A percentile compares a stretch with the other conserved stretches of the same genome.
Conservation (phyloP, 2,329 filamentous ascomycete species). For the Canariomyces notabilis region DNA sequence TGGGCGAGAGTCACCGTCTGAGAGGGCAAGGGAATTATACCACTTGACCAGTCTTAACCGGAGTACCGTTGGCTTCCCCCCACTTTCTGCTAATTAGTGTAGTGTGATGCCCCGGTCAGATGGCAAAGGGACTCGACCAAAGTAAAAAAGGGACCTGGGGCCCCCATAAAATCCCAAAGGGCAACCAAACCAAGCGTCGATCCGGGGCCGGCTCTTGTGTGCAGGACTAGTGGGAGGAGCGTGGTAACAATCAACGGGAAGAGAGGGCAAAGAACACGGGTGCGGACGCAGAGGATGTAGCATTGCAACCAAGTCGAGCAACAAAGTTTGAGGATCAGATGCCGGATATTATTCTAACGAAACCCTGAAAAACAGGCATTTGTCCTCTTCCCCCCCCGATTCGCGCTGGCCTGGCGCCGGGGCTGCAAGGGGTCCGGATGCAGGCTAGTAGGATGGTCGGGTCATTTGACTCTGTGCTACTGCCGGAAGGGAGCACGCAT, state of each 20-base stretch:
- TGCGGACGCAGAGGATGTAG: constrained; percentile 2
- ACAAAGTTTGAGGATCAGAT: constrained; percentile 17
- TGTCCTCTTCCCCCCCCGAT: too few species aligned
- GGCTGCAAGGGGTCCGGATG: constrained; percentile 7
- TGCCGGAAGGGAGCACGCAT: neutral
- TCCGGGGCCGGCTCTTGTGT: constrained; percentile 1
- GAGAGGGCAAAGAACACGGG: constrained; percentile 1
- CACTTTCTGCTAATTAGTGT: too few species aligned
- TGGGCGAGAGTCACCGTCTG: neutral
- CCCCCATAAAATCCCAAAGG: neutral
- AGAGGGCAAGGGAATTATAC: too few species aligned
- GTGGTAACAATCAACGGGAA: constrained; percentile 1
- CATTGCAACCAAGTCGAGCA: neutral
- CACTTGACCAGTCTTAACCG: too few species aligned
- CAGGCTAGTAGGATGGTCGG: constrained; percentile 1
- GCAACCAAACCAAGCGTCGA: too few species aligned
- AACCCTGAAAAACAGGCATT: too few species aligned
- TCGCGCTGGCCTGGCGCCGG: constrained; percentile 1
- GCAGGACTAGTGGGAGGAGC: neutral
- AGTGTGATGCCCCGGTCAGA: too few species aligned
- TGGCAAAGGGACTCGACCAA: constrained; percentile 12
- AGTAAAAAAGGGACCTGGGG: constrained; percentile 1
- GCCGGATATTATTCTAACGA: constrained; percentile 9
- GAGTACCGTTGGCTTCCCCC: too few species aligned
- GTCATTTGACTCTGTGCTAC: constrained; percentile 9